These are phyloP conservation scores for Thoreauomyces humboldtii DNA, from an alignment of 192 early-diverging fungal genomes.

Conservation along the genomic window DNA sequence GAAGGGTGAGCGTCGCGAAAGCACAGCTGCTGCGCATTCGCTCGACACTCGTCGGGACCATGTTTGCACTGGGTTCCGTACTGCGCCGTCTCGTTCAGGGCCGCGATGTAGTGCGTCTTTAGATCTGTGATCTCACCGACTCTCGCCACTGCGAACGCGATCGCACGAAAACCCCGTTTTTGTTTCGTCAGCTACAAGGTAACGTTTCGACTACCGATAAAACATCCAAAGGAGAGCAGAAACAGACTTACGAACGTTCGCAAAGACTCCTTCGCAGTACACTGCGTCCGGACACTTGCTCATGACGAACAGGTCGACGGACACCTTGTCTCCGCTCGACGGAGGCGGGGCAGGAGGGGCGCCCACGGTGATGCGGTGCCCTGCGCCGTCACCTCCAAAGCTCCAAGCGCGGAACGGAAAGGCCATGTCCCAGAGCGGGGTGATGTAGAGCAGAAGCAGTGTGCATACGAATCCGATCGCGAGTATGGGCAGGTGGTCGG, in stretches of 20 bases:
- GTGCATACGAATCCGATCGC: no score
- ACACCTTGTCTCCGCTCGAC: constrained; percentile 23
- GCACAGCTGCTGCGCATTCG: constrained; percentile 55
- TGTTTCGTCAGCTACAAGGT: neutral
- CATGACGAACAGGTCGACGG: constrained; percentile 71
- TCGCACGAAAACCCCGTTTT: neutral
- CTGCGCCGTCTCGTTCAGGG: constrained; percentile 32
- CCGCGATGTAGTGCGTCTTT: constrained; percentile 47
- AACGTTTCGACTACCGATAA: neutral
- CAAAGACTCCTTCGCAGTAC: constrained; percentile 50
- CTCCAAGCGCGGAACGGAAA: no score
- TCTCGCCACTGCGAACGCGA: constrained; percentile 18
- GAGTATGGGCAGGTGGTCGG: no score
- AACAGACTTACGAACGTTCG: constrained; percentile 38
- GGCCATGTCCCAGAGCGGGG: no score
- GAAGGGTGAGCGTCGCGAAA: constrained; percentile 36
- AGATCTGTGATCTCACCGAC: constrained; percentile 48
- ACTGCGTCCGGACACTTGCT: constrained; percentile 57
- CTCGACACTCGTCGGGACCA: constrained; percentile 49
- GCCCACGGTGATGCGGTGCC: neutral
- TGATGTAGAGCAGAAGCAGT: no score
- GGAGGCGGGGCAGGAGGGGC: neutral
- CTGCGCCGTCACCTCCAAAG: no score
- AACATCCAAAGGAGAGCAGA: neutral
- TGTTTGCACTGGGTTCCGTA: constrained; percentile 48